phyloP scores from a whole-genome alignment of 345 rosid species.

The Acer yangbiense region DNA sequence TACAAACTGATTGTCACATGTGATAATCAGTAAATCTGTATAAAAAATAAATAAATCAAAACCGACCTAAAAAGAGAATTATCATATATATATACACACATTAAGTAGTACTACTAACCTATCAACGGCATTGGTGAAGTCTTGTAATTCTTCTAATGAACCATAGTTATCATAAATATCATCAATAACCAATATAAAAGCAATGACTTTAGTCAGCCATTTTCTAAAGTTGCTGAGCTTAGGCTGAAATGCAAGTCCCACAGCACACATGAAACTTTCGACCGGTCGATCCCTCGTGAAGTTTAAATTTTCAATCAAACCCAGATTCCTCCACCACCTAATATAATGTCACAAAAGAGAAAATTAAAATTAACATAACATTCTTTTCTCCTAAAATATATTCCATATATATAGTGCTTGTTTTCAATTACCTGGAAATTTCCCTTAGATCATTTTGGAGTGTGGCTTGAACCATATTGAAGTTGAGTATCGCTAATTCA shows the following conservation, averaged over 20 bases:
- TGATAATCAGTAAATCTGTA: too few species aligned
- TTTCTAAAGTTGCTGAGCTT: slow-evolving; percentile 35
- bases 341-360: background rate
- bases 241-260: slow-evolving; percentile 41
- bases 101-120: slow-evolving; percentile 24
- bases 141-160: slow-evolving; percentile 43
- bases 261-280: slow-evolving; percentile 45
- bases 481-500: slow-evolving; percentile 46
- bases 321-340: slow-evolving; percentile 61
- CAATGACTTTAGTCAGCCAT: slow-evolving; percentile 43
- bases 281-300: slow-evolving; percentile 53
- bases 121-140: slow-evolving; percentile 42
- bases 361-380: background rate
- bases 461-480: slow-evolving; percentile 43
- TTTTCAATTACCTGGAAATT: slow-evolving; percentile 34
- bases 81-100: background rate
- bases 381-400: too few species aligned
- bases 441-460: slow-evolving; percentile 48
- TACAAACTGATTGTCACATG: too few species aligned
- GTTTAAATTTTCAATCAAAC: slow-evolving; percentile 32
- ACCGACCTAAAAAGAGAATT: too few species aligned
- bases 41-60: too few species aligned
- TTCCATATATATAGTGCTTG: too few species aligned
- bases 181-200: slow-evolving; percentile 41
- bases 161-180: slow-evolving; percentile 62